Evolutionary conservation across 345 rosid genomes (phyloP), one percentile per base, ranked within the genome.

Genomic region (Citropsis articulata): DNA sequence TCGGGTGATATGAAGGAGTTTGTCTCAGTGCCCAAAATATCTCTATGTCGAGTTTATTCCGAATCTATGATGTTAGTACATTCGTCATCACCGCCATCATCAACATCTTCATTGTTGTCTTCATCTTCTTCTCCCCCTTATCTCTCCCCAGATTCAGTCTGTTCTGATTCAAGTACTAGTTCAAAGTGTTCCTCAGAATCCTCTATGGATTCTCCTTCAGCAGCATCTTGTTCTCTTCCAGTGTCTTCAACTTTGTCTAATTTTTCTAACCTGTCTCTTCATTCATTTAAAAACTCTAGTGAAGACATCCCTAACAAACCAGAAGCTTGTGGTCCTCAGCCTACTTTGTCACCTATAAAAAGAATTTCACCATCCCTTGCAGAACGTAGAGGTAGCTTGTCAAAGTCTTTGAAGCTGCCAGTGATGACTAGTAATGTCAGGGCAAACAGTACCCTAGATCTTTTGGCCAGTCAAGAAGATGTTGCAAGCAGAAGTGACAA

Each of bases 61-160:
- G 98, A 94, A 80, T 94, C 98, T 12, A 93, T 91, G 99, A 90
- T 94, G 94, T 85, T 91, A 35, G 92, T 91, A 69, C 98, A 85
- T 77, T 81, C 87, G 59, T 85, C 92, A 66, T 89, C 97, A 64
- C 91, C 93, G 56, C 88, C 93, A 9, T 82, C 85, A 38, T 76
- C 89, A 38, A 77, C 89, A 3, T 82, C 88, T 6, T 78, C 85
- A 1, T 70, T 68, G 4, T 91, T 88, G 33, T 89, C 93, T 40
- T 86, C 90, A 16, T 88, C 92, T 65, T 87, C 94, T 75, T 90
- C 96, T 13, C 89, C 97, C 78, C 88, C 92, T 72, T 91, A 82
- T 83, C 92, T 85, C 73, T 91, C 98, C 78, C 94, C 97, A 14
- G 91, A 91, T 85, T 92, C 97, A 31, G 78, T 89, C 69, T 80